These are phyloP conservation scores for Gossypium bickii DNA, from an alignment of 345 rosid species.

Conservation along the genomic window DNA sequence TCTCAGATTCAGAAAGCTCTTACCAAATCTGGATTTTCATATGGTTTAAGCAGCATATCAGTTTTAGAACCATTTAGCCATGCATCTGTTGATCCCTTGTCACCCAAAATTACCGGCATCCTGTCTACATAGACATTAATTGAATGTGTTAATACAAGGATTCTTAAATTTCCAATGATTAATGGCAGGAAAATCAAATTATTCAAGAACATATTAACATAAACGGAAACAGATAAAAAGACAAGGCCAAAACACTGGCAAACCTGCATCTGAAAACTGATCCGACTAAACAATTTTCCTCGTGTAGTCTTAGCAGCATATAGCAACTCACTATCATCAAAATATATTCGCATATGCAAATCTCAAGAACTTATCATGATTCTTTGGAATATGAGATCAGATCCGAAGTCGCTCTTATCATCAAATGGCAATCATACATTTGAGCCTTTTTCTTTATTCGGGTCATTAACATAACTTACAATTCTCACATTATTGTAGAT, in stretches of 20 bases:
- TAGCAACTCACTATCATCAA: not conserved
- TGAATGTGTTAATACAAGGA: not conserved
- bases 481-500: not conserved
- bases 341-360: not conserved
- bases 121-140: constrained; percentile 43
- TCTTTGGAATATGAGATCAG: not conserved
- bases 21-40: constrained; percentile 73
- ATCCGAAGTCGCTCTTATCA: not conserved
- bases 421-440: not conserved
- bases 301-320: not conserved
- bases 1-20: constrained; percentile 15
- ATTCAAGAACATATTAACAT: not conserved
- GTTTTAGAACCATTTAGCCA: constrained; percentile 65
- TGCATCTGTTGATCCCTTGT: constrained; percentile 54
- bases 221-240: not conserved
- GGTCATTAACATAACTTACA: not conserved
- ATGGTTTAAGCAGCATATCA: constrained; percentile 58
- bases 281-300: not conserved
- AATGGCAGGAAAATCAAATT: not conserved
- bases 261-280: not conserved
- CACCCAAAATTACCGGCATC: constrained; percentile 87
- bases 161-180: not conserved
- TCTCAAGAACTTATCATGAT: not conserved
- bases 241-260: not conserved
- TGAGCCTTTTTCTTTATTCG: not conserved